These are phyloP conservation scores for Casuarina glauca DNA, from an alignment of 306 rosid species.

Conservation along the genomic window DNA sequence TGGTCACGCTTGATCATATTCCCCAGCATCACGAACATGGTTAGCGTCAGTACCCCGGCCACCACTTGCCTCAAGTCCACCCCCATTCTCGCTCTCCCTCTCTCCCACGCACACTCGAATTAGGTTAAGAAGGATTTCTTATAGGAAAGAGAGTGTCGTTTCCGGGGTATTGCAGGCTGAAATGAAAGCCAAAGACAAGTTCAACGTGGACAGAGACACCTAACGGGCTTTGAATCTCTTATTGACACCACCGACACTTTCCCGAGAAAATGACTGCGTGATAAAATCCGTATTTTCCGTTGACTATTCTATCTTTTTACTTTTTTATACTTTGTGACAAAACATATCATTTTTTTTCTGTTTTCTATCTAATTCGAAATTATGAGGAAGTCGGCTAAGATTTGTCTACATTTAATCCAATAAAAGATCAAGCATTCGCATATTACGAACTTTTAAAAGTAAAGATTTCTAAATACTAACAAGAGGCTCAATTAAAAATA, in stretches of 20 bases:
- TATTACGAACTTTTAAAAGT: no score
- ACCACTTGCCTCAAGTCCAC: conserved; percentile 97
- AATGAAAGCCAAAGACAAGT: conserved; percentile 12
- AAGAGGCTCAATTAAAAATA: no score
- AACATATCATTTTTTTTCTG: no score
- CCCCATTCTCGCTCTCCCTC: conserved; percentile 53
- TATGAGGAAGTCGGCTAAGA: no score
- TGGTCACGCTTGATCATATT: conserved; percentile 98
- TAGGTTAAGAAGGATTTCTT: background rate
- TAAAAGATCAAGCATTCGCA: no score
- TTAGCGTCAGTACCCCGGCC: conserved; percentile 79
- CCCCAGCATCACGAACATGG: conserved; percentile 98
- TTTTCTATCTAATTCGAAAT: no score
- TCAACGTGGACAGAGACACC: background rate
- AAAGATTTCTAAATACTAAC: no score
- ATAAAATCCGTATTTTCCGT: background rate
- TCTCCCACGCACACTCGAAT: background rate
- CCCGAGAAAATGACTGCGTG: background rate
- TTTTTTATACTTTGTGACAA: no score
- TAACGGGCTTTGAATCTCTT: no score
- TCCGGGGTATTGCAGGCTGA: background rate
- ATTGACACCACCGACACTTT: background rate
- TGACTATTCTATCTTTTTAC: no score
- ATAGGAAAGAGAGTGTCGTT: conserved; percentile 1
- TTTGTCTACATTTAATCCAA: no score